Base-by-base conservation (phyloP, 495 filamentous ascomycete species). In the Aspergillus incahuasiensis region DNA sequence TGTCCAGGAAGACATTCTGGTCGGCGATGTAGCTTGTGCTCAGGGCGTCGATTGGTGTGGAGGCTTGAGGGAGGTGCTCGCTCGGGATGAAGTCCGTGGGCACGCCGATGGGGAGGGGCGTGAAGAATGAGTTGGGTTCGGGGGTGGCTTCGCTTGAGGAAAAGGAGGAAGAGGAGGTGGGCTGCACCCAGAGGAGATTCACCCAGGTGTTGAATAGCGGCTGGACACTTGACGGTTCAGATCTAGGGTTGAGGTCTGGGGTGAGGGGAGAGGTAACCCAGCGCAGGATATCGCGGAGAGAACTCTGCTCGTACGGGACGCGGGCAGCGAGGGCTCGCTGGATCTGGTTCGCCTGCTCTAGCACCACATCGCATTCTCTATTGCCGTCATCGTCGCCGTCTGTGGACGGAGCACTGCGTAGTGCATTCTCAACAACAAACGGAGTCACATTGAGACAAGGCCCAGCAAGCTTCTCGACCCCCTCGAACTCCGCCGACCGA, bases 131-230 rank as follows among this genome's bases (percentile, higher is more conserved):
- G n/a, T 56, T 48, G 15, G 35, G 13, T 18, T 55, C 40, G 12
- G 12, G 5, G 11, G 6, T 22, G 7, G 15, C 19, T 25, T 52
- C 13, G 8, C 13, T 12, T 39, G 22, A 34, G 5, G 22, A 22
- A 44, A 52, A 54, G 24, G 42, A 15, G 11, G 30, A 8, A 2
- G 60, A 59, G 8, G 61, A 45, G 2, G 55, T 40, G 18, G 58
- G 56, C 49, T 67, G 64, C 58, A 60, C 59, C 63, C 64, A 71
- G 18, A 73, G 63, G 7, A 73, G 68, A 38, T 73, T 73, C 18
- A 71, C 58, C 60, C 60, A 73, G 1, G 67, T 60, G 45, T 73
- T 71, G 58, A 73, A 73, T 4, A 47, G 24, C n/a, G 45, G 45
- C 4, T 65, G 28, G 11, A 63, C 59, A 25, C 22, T 21, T 54